Evolutionary conservation across 345 rosid genomes (phyloP), one percentile per base, ranked within the genome.

Genomic region (Mercurialis annua): DNA sequence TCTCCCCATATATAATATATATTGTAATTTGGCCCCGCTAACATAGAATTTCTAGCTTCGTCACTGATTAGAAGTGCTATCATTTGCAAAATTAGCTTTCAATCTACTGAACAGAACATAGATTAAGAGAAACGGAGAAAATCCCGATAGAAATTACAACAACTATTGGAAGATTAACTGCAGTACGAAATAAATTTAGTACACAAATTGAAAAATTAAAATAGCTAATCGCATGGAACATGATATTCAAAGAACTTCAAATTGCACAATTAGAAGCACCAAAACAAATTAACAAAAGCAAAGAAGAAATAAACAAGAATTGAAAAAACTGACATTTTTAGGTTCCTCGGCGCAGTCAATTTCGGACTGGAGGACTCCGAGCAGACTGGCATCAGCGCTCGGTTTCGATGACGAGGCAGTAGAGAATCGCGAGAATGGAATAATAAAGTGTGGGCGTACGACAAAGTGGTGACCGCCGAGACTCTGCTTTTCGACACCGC

Each of bases 301-400:
- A 18, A 1, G 14, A 30, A 56, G 18, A 4, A 7, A 51, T 24
- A 12, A 36, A 47, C 34, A 47, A 47, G 21, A 59, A 43, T 61
- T 31, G 2, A 23, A 40, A 47, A 8, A 30, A 43, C 73, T 64
- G 24, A 75, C 82, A 2, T 72, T 66, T 1, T 43, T 58, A 31
- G 78, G 82, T 27, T 63, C 53, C 67, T 76, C 69, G 16, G 88
- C 83, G 64, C 89, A 80, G 4, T 80, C 86, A 23, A 86, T 83
- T 76, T 84, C 89, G 34, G 79, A 55, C 29, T 78, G 76, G 31
- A 88, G 78, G 38, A 81, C 80, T 21, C 73, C 66, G 42, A 83
- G 44, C 10, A 88, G 77, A 33, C 49, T 79, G 54, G 72, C 77
- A 16, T 88, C 89, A 14, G 82, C 71, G 59, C 43, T 72, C 29